phyloP scores from a whole-genome alignment of 306 rosid species.

The Vicia villosa region DNA sequence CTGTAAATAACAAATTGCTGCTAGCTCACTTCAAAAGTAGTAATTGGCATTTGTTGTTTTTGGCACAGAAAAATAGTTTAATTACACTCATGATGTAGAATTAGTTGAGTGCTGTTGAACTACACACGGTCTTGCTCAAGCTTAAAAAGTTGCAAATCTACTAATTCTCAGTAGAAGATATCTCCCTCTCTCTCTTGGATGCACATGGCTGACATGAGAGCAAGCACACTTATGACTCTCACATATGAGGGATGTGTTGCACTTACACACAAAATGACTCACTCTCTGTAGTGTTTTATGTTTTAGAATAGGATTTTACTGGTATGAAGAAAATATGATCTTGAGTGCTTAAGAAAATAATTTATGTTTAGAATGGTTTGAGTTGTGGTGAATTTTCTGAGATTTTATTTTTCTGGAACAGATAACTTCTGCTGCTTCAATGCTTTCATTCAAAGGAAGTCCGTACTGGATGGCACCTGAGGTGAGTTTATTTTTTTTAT shows the following conservation, averaged over 20 bases:
- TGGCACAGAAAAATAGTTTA: constrained; percentile 25
- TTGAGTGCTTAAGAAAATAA: constrained; percentile 4
- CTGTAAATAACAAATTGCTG: constrained; percentile 38
- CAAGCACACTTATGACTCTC: neutral
- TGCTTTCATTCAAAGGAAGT: constrained; percentile 99
- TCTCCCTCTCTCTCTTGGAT: constrained; percentile 16
- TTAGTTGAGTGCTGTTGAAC: constrained; percentile 26
- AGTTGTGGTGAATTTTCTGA: constrained; percentile 26
- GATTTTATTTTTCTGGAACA: constrained; percentile 45
- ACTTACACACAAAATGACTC: neutral
- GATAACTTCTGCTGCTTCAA: constrained; percentile 72
- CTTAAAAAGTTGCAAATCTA: constrained; percentile 27
- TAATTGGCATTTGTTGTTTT: constrained; percentile 28
- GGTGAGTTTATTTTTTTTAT: constrained; percentile 50
- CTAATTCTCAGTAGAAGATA: constrained; percentile 20
- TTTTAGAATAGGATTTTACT: constrained; percentile 17
- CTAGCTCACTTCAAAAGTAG: constrained; percentile 32
- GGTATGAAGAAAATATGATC: constrained; percentile 15
- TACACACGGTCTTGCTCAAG: constrained; percentile 31
- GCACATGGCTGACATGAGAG: constrained; percentile 18
- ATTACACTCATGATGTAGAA: constrained; percentile 28
- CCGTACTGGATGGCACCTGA: constrained; percentile 99
- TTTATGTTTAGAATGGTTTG: constrained; percentile 14
- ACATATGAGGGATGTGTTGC: neutral
- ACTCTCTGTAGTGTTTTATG: constrained; percentile 18